Percentiles rank a stretch among this genome's conserved stretches.
These are phyloP conservation scores for Xenosphaeropsis pyriputrescens DNA, from an alignment of 2,329 filamentous ascomycete species.

Conservation along the genomic window DNA sequence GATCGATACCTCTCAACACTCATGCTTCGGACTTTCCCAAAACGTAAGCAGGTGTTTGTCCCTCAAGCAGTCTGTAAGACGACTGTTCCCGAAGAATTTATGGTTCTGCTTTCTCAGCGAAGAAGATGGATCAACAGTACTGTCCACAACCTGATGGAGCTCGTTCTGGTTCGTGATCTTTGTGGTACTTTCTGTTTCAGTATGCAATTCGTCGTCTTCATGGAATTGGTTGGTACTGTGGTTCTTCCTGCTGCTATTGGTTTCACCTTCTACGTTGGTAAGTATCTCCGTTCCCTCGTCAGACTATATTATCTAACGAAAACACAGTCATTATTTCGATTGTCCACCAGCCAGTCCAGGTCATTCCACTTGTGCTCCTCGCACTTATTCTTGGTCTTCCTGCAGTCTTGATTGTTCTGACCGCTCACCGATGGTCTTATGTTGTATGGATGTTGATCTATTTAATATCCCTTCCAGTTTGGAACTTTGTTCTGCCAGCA, in stretches of 20 bases:
- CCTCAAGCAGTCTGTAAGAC: slow-evolving; percentile 99
- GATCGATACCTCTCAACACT: slow-evolving; percentile 92
- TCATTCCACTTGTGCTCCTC: slow-evolving; percentile 82
- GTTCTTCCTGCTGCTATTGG: slow-evolving; percentile 92
- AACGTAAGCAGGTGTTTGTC: slow-evolving; percentile 96
- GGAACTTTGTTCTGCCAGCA: slow-evolving; percentile 89
- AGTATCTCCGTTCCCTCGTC: slow-evolving; percentile 23
- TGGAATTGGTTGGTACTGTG: slow-evolving; percentile 87
- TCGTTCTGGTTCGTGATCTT: slow-evolving; percentile 86
- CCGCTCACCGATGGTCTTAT: slow-evolving; percentile 84
- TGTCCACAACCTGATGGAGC: slow-evolving; percentile 95
- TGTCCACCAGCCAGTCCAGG: slow-evolving; percentile 57
- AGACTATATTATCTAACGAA: slow-evolving; percentile 5
- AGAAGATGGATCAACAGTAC: slow-evolving; percentile 99
- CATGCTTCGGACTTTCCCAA: slow-evolving; percentile 97
- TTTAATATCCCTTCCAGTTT: slow-evolving; percentile 79
- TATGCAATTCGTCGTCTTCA: slow-evolving; percentile 97
- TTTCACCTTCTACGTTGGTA: slow-evolving; percentile 92
- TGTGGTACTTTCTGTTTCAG: slow-evolving; percentile 99
- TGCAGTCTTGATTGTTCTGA: slow-evolving; percentile 80
- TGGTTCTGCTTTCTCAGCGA: slow-evolving; percentile 82
- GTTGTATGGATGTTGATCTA: slow-evolving; percentile 97
- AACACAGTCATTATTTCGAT: slow-evolving; percentile 72
- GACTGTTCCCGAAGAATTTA: slow-evolving; percentile 85
- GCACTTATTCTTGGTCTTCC: slow-evolving; percentile 87